A percentile compares a stretch with the other conserved stretches of the same genome.
These are phyloP conservation scores for Dactylellina haptotyla DNA, from an alignment of 2,329 filamentous ascomycete genomes.

Conservation along the genomic window DNA sequence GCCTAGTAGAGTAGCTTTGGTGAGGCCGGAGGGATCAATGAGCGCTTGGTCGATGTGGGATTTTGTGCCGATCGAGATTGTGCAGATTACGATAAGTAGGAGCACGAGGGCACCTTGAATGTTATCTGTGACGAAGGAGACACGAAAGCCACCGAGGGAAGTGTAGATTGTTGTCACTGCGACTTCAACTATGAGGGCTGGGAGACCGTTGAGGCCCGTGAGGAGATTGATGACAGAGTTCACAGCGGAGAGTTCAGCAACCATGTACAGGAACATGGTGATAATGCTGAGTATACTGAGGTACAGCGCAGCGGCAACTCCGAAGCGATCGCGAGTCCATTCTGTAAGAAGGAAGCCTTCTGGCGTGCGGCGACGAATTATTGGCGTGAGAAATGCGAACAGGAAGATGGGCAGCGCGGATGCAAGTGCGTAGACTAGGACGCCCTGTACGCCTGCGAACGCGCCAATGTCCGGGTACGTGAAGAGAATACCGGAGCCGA, in stretches of 20 bases:
- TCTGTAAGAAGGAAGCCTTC: conserved; percentile 86
- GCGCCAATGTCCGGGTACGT: conserved; percentile 83
- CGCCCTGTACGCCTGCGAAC: conserved; percentile 79
- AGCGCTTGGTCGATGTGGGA: conserved; percentile 76
- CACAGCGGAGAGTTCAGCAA: conserved; percentile 81
- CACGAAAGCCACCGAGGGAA: conserved; percentile 81
- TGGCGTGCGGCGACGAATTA: conserved; percentile 81
- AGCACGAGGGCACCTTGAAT: conserved; percentile 83
- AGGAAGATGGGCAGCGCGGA: conserved; percentile 77
- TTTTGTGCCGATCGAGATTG: conserved; percentile 80
- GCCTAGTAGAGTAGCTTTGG: conserved; percentile 76
- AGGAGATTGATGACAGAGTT: conserved; percentile 80
- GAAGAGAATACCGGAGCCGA: conserved; percentile 85
- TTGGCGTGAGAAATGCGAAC: conserved; percentile 78
- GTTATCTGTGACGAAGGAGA: conserved; percentile 85
- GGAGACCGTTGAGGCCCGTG: conserved; percentile 78
- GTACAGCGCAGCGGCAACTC: conserved; percentile 74
- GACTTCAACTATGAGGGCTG: conserved; percentile 80
- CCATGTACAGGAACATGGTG: conserved; percentile 87
- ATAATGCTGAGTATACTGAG: conserved; percentile 80
- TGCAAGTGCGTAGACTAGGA: conserved; percentile 78
- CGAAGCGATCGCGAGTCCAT: conserved; percentile 84
- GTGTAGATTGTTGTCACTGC: conserved; percentile 84
- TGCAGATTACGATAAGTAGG: conserved; percentile 77
- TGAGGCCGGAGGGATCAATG: conserved; percentile 74